These are phyloP conservation scores for Moesziomyces sp. DNA, from an alignment of 1,284 basidiomycete species.

Conservation along the genomic window DNA sequence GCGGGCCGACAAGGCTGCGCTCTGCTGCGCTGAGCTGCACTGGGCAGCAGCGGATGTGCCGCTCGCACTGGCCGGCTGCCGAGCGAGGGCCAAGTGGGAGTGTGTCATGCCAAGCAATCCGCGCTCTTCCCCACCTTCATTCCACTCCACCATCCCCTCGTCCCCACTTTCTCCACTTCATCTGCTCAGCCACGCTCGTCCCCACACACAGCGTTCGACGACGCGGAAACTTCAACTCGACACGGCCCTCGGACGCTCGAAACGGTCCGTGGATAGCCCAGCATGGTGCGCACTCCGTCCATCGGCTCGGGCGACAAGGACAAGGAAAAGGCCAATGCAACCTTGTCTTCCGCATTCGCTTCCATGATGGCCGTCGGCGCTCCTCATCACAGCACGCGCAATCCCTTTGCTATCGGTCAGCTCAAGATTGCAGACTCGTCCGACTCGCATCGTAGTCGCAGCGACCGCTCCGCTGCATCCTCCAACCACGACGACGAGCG, in stretches of 20 bases:
- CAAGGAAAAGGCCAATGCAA: constrained; percentile 22
- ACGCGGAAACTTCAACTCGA: too few species aligned
- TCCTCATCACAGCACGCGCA: constrained; percentile 29
- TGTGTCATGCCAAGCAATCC: neutral
- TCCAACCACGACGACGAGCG: constrained; percentile 16
- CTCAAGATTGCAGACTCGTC: constrained; percentile 38
- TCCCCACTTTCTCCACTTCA: neutral
- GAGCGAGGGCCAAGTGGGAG: neutral
- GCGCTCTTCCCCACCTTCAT: neutral
- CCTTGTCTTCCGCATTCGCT: constrained; percentile 42
- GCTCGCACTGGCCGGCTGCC: neutral
- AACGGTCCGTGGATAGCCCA: neutral
- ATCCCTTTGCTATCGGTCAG: constrained; percentile 31
- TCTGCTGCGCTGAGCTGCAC: too few species aligned
- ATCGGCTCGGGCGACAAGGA: constrained; percentile 30
- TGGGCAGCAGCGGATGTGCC: neutral
- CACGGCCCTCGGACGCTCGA: too few species aligned
- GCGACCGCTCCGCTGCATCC: constrained; percentile 1
- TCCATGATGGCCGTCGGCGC: constrained; percentile 43
- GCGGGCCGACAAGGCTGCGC: too few species aligned
- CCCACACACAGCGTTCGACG: too few species aligned
- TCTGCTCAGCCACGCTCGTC: neutral
- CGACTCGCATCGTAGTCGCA: constrained; percentile 7
- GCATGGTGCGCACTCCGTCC: constrained; percentile 36
- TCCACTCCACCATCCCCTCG: neutral